A percentile compares a stretch with the other conserved stretches of the same genome.
These are phyloP conservation scores for Dioscorea dumetorum DNA, from an alignment of 106 monocot genomes.

Conservation along the genomic window DNA sequence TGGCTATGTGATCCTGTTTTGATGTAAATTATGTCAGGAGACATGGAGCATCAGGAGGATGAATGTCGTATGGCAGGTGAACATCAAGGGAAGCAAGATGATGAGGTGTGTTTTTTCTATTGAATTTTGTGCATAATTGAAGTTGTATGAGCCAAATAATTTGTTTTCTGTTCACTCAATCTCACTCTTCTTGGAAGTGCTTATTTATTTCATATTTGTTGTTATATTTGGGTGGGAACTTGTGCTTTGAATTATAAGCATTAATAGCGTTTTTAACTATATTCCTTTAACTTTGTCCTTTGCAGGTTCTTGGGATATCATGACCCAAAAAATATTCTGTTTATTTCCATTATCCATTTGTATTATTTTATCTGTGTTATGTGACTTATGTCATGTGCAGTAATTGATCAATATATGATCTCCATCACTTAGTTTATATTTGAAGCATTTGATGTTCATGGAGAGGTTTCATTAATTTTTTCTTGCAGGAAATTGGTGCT, in stretches of 20 bases:
- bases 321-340: not conserved
- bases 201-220: too few relatives aligned
- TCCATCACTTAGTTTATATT: not conserved
- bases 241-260: too few relatives aligned
- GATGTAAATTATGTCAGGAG: conserved; percentile 7
- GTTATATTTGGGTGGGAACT: too few relatives aligned
- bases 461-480: not conserved
- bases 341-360: not conserved
- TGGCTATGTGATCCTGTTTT: too few relatives aligned
- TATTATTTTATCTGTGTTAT: not conserved
- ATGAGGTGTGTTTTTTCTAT: conserved; percentile 21
- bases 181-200: not conserved
- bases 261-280: not conserved
- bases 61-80: conserved; percentile 28
- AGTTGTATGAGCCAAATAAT: not conserved
- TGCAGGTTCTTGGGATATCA: not conserved
- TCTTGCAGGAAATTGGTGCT: conserved; percentile 57
- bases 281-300: not conserved
- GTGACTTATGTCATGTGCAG: not conserved
- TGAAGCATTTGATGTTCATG: not conserved
- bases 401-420: not conserved
- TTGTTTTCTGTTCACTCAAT: not conserved
- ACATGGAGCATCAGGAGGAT: conserved; percentile 40
- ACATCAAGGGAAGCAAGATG: conserved; percentile 38
- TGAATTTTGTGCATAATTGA: not conserved